These are phyloP conservation scores for Aureobasidium sp. DNA, from an alignment of 2,329 filamentous ascomycete genomes.

Conservation along the genomic window DNA sequence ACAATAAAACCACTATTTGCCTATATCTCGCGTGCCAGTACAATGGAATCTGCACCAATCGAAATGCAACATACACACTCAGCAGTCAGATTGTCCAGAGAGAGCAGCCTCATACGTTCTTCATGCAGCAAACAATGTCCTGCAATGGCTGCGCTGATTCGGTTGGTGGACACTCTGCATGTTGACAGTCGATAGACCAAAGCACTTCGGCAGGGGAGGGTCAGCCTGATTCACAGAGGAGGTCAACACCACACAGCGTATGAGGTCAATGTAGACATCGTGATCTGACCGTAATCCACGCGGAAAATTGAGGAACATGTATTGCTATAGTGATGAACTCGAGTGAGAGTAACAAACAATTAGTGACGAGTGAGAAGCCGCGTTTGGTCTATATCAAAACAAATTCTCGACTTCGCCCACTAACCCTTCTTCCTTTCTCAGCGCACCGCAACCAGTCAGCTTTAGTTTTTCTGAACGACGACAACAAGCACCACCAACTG, in stretches of 20 bases:
- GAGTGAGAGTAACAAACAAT: not conserved
- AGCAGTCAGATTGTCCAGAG: not conserved
- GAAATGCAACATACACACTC: not conserved
- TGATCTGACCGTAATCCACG: too few species aligned
- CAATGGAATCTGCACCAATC: not conserved
- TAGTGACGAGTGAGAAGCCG: not conserved
- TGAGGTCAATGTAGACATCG: not conserved
- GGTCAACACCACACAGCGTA: not conserved
- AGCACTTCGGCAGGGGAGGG: not conserved
- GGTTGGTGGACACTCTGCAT: not conserved
- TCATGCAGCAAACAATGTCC: not conserved
- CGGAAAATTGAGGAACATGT: not conserved
- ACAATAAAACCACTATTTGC: not conserved
- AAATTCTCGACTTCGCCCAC: not conserved
- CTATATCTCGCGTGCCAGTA: not conserved
- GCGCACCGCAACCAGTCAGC: conserved; percentile 6
- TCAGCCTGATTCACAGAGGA: not conserved
- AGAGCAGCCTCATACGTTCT: not conserved
- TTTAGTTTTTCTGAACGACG: not conserved
- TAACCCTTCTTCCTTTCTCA: not conserved
- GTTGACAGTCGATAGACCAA: not conserved
- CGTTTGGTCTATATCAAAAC: not conserved
- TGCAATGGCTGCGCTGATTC: not conserved
- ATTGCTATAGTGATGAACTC: not conserved
- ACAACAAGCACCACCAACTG: conserved; percentile 9